Evolutionary conservation across 2,329 filamentous ascomycete genomes (phyloP).

Genomic region (Beauveria sp.): DNA sequence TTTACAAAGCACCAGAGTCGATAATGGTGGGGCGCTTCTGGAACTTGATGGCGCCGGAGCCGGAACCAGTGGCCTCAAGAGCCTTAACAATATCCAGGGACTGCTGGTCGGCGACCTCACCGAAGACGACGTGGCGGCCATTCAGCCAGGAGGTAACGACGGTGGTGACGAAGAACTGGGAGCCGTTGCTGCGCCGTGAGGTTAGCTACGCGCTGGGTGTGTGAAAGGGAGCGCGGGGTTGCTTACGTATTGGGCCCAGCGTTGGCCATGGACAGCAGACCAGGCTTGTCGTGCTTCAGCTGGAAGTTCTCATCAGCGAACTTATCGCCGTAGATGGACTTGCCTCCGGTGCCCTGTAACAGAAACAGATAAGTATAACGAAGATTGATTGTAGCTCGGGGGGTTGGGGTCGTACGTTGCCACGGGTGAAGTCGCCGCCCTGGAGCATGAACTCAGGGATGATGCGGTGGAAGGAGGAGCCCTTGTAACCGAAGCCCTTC

Average conservation of each 20-base stretch:
- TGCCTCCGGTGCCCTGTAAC: slow-evolving; percentile 73
- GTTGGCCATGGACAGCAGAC: slow-evolving; percentile 91
- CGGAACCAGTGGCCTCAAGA: slow-evolving; percentile 52
- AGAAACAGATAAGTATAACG: slow-evolving; percentile 15
- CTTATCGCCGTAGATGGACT: slow-evolving; percentile 93
- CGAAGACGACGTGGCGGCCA: slow-evolving; percentile 79
- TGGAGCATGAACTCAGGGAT: slow-evolving; percentile 94
- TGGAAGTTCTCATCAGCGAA: slow-evolving; percentile 91
- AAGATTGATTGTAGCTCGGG: background rate
- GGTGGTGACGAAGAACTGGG: slow-evolving; percentile 96
- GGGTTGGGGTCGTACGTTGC: slow-evolving; percentile 58
- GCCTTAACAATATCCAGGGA: slow-evolving; percentile 50
- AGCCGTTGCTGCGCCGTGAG: slow-evolving; percentile 73
- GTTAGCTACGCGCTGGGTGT: slow-evolving; percentile 13
- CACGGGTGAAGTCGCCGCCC: slow-evolving; percentile 90
- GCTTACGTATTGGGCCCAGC: slow-evolving; percentile 84
- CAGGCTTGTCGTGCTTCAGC: slow-evolving; percentile 63
- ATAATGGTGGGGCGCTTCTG: slow-evolving; percentile 51
- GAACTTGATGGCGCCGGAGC: slow-evolving; percentile 48
- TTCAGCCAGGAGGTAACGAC: slow-evolving; percentile 82
- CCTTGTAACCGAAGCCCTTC: slow-evolving; percentile 76
- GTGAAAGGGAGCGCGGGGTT: background rate
- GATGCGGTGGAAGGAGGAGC: slow-evolving; percentile 85
- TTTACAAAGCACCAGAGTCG: slow-evolving; percentile 43
- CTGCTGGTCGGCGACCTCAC: slow-evolving; percentile 53